A percentile compares a stretch with the other conserved stretches of the same genome.
Conservation (phyloP, 768 basidiomycete genomes). For the Sistotremastrum suecicum region DNA sequence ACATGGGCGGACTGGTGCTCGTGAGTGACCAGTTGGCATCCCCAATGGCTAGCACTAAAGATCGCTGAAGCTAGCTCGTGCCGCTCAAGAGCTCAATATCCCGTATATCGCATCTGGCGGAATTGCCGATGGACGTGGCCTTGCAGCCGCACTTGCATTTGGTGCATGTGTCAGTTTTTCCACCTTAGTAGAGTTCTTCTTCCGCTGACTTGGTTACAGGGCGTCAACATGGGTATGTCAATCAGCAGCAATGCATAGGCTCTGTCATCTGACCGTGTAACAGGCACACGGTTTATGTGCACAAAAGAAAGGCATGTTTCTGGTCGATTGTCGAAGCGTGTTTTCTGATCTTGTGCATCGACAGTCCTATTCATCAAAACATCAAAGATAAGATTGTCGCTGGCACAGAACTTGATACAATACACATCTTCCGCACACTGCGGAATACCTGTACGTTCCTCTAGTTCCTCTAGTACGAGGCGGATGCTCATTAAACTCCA, state of each 20-base stretch:
- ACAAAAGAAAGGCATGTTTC: constrained; percentile 58
- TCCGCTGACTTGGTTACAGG: constrained; percentile 26
- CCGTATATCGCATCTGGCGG: constrained; percentile 91
- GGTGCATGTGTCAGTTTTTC: constrained; percentile 54
- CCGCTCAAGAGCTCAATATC: constrained; percentile 66
- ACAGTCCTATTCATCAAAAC: constrained; percentile 70
- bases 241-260: neutral
- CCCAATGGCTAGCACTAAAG: neutral
- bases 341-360: neutral
- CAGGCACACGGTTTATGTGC: constrained; percentile 80
- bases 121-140: constrained; percentile 72
- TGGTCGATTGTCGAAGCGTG: neutral
- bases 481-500: too few relatives aligned
- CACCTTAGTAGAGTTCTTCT: neutral
- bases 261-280: neutral
- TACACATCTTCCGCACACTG: constrained; percentile 84
- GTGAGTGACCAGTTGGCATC: constrained; percentile 23
- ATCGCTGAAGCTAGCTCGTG: constrained; percentile 56
- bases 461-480: too few relatives aligned
- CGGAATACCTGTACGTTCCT: constrained; percentile 36
- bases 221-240: constrained; percentile 62
- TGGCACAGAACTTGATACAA: constrained; percentile 69
- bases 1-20: constrained; percentile 77
- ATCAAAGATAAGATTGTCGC: constrained; percentile 85
- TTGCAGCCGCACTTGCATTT: constrained; percentile 68